Percentiles rank a stretch among this genome's conserved stretches.
Conservation (phyloP, 371 early-diverging fungal genomes). For the Mucor indicus region DNA sequence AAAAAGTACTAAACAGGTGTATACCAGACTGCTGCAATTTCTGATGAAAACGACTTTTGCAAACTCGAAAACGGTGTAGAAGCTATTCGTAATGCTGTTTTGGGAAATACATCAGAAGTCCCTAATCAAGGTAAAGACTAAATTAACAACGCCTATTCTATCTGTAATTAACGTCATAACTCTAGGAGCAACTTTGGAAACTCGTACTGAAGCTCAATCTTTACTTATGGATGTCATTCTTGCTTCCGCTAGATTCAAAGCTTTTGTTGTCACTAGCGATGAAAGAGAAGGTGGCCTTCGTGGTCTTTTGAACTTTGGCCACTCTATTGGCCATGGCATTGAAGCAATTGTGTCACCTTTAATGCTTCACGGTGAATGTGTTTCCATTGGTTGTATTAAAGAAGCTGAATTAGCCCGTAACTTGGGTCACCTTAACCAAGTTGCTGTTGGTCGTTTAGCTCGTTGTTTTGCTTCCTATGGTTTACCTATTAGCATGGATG, state of each 20-base stretch:
- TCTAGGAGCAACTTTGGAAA: conserved; percentile 58
- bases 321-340: conserved; percentile 95
- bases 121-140: conserved; percentile 52
- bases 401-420: conserved; percentile 93
- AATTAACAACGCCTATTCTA: neutral
- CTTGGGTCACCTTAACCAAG: conserved; percentile 84
- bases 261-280: conserved; percentile 92
- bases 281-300: conserved; percentile 95
- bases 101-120: conserved; percentile 43
- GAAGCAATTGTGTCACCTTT: conserved; percentile 91
- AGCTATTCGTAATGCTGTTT: conserved; percentile 71
- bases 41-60: conserved; percentile 83
- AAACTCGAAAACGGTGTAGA: conserved; percentile 85
- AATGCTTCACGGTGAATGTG: conserved; percentile 95
- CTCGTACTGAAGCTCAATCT: conserved; percentile 60
- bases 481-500: conserved; percentile 81
- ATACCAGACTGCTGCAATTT: conserved; percentile 88
- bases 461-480: conserved; percentile 87
- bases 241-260: conserved; percentile 90
- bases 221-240: conserved; percentile 82
- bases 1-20: neutral
- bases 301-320: conserved; percentile 95
- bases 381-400: conserved; percentile 91
- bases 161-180: neutral
- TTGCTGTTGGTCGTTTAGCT: conserved; percentile 85